These are phyloP conservation scores for Syzygium malaccense DNA, from an alignment of 441 rosid species.

Conservation along the genomic window DNA sequence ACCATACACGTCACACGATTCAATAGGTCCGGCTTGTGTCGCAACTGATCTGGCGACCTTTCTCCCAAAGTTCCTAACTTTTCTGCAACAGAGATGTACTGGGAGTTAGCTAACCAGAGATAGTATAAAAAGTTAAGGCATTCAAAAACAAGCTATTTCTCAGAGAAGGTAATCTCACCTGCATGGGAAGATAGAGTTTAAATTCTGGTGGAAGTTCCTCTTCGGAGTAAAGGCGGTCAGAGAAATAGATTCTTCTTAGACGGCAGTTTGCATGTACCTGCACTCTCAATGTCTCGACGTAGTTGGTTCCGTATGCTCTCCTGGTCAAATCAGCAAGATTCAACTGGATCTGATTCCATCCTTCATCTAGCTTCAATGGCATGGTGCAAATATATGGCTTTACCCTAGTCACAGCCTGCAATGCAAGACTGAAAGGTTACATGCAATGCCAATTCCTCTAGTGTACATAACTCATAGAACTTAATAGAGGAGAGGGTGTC, in stretches of 20 bases:
- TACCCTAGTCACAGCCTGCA: conserved; percentile 80
- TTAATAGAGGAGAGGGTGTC: background rate
- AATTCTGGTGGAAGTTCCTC: conserved; percentile 97
- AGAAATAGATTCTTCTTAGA: conserved; percentile 79
- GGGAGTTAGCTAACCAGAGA: background rate
- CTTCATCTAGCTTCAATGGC: conserved; percentile 95
- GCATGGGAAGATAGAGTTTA: conserved; percentile 85
- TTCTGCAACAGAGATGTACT: background rate
- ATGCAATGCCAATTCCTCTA: background rate
- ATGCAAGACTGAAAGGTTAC: background rate
- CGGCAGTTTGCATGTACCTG: conserved; percentile 96
- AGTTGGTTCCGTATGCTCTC: conserved; percentile 94
- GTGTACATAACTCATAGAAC: background rate
- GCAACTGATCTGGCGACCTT: background rate
- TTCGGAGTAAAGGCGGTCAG: conserved; percentile 84
- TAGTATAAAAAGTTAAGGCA: background rate
- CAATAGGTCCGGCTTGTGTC: background rate
- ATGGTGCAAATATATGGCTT: conserved; percentile 93
- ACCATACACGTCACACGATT: background rate
- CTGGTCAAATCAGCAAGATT: conserved; percentile 83
- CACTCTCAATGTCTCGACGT: conserved; percentile 87
- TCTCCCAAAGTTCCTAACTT: background rate
- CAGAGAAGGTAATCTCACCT: conserved; percentile 29
- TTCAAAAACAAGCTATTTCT: background rate
- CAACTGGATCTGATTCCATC: conserved; percentile 95